Base-by-base conservation (phyloP, 2,329 filamentous ascomycete genomes). In the Fusarium verticillioides region DNA sequence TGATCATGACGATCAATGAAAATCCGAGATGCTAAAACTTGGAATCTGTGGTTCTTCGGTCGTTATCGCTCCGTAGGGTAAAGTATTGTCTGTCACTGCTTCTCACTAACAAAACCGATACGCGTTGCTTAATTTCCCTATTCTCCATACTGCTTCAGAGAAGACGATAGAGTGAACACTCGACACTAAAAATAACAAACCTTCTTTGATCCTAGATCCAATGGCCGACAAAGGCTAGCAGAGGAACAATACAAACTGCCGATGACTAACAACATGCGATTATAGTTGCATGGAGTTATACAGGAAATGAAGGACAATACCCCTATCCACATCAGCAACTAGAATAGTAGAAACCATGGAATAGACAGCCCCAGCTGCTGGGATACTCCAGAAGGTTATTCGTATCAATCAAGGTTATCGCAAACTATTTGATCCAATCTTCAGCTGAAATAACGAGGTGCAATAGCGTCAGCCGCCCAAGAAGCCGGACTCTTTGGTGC, bases 131-230 rank as follows among this genome's bases (percentile, higher is more conserved):
- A 59, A 72, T 71, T 36, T 74, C 58, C 58, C 54, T 23, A 46
- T 34, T 50, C 26, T 47, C 40, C 54, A 58, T 52, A 32, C 30
- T 19, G 21, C 18, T 37, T 26, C 21, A 19, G 30, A 50, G 19
- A 47, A 32, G 37, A 28, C 43, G 42, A 47, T 44, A 53, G 39
- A 43, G 42, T 36, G 15, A 40, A 30, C 26, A 43, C 42, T 23
- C 15, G 21, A 19, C 23, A 21, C 69, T 73, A 73, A 67, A 71
- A 73, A 68, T 49, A 59, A 57, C 54, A 60, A 57, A 60, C 21
- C 58, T 47, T 56, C 59, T 47, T 40, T n/a, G 32, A 60, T 42
- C 28, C 11, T 50, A 43, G 23, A 61, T 37, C 7, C 18, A 44
- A 44, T 34, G 23, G 19, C 42, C 32, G 15, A 50, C 28, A 58